A percentile compares a stretch with the other conserved stretches of the same genome.
Evolutionary conservation across 352 stramenopile genomes (phyloP).

Genomic region (Phytopythium vexans): DNA sequence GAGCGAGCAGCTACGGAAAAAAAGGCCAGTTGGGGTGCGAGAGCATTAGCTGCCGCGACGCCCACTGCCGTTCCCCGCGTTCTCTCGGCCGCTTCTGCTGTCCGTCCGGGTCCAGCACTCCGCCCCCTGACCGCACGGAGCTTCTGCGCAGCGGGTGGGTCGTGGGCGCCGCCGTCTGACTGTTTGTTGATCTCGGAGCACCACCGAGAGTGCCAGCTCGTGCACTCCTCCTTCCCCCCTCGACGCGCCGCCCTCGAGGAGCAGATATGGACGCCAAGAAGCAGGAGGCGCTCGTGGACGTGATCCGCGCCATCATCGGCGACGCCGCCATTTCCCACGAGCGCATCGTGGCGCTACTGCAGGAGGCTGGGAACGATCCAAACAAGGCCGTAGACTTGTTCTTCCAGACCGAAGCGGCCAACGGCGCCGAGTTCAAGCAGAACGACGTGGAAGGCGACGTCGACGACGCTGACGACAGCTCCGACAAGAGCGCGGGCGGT

Average conservation of each 20-base stretch:
- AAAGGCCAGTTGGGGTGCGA: slow-evolving; percentile 22
- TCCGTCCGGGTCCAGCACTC: background rate
- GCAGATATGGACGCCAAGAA: slow-evolving; percentile 39
- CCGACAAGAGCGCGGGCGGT: slow-evolving; percentile 8
- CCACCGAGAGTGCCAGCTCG: background rate
- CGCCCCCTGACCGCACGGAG: too few species aligned
- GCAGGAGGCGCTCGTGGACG: slow-evolving; percentile 68
- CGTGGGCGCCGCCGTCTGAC: too few species aligned
- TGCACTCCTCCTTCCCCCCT: background rate
- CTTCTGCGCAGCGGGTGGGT: too few species aligned
- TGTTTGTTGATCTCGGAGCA: too few species aligned
- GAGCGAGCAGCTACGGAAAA: slow-evolving; percentile 10
- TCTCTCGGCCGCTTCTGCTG: background rate
- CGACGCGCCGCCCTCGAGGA: background rate
- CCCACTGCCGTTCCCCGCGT: background rate
- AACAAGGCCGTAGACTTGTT: slow-evolving; percentile 84
- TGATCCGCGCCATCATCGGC: slow-evolving; percentile 77
- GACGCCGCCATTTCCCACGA: slow-evolving; percentile 55
- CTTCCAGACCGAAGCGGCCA: slow-evolving; percentile 59
- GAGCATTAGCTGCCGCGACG: background rate
- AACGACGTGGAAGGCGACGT: slow-evolving; percentile 53
- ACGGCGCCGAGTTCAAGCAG: slow-evolving; percentile 32
- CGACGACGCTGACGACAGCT: slow-evolving; percentile 24
- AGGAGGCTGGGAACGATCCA: slow-evolving; percentile 57
- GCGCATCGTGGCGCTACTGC: slow-evolving; percentile 61